Percentiles rank a stretch among this genome's conserved stretches.
These are phyloP conservation scores for Trichoderma hamatum DNA, from an alignment of 2,329 filamentous ascomycete genomes.

Conservation along the genomic window DNA sequence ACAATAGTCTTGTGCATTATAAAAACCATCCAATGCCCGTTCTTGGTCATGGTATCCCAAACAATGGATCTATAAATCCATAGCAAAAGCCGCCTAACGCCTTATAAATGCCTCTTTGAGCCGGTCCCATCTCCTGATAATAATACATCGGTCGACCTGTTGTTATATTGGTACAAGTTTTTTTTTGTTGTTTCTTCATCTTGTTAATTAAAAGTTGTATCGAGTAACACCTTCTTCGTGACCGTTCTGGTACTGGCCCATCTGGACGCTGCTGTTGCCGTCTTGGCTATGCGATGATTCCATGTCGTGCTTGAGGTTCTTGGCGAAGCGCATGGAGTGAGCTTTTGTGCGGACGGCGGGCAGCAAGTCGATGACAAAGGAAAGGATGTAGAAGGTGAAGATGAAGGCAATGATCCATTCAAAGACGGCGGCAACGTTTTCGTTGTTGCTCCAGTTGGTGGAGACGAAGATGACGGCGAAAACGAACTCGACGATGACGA, in stretches of 20 bases:
- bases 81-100: not conserved
- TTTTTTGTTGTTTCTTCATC: not conserved
- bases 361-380: conserved; percentile 83
- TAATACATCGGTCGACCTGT: not conserved
- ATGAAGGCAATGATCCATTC: conserved; percentile 81
- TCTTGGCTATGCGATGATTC: conserved; percentile 27
- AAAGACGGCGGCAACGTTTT: conserved; percentile 73
- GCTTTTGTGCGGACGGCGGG: conserved; percentile 69
- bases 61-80: not conserved
- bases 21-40: not conserved
- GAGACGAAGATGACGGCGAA: conserved; percentile 75
- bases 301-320: conserved; percentile 33
- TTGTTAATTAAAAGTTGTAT: conserved; percentile 22
- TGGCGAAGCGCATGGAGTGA: conserved; percentile 37
- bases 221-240: conserved; percentile 35
- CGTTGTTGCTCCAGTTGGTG: conserved; percentile 50
- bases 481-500: conserved; percentile 77
- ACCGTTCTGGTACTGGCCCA: conserved; percentile 21
- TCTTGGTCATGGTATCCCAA: not conserved
- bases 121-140: not conserved
- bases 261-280: not conserved
- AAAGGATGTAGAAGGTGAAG: conserved; percentile 85
- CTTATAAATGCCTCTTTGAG: not conserved
- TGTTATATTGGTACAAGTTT: not conserved
- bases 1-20: not conserved